Evolutionary conservation across 306 rosid species (phyloP).

Genomic region (Lathyrus sativus): DNA sequence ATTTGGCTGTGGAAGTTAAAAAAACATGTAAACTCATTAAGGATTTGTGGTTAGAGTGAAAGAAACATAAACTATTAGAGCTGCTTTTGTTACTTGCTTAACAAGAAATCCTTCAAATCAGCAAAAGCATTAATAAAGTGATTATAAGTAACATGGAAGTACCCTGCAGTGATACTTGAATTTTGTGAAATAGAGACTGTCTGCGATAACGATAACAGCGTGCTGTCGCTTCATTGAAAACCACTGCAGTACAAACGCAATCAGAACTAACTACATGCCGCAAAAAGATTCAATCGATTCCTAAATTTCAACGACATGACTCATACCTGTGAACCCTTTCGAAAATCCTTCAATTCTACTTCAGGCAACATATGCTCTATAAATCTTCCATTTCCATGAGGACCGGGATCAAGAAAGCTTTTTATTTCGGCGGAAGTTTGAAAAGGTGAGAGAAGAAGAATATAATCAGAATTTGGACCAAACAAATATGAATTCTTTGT

Average conservation of each 20-base stretch:
- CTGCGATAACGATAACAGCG: constrained; percentile 75
- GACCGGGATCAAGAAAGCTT: constrained; percentile 79
- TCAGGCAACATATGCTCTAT: constrained; percentile 83
- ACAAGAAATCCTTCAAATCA: neutral
- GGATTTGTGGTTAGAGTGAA: neutral
- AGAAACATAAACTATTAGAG: neutral
- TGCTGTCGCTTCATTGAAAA: constrained; percentile 85
- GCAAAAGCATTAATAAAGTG: constrained; percentile 25
- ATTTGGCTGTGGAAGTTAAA: constrained; percentile 65
- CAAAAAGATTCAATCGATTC: constrained; percentile 29
- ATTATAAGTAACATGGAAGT: constrained; percentile 34
- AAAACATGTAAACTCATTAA: constrained; percentile 12
- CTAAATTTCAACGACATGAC: constrained; percentile 3
- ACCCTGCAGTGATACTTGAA: constrained; percentile 85
- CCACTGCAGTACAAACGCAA: constrained; percentile 66
- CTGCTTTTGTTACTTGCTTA: constrained; percentile 12
- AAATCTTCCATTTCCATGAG: constrained; percentile 86
- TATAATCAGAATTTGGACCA: constrained; percentile 24
- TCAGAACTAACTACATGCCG: constrained; percentile 22
- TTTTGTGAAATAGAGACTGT: constrained; percentile 73
- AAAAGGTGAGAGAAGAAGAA: neutral
- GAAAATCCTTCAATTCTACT: constrained; percentile 65
- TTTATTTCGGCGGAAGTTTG: constrained; percentile 5
- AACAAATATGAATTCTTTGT: constrained; percentile 18
- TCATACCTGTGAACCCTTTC: constrained; percentile 89